Percentiles rank a stretch among this genome's conserved stretches.
phyloP scores from a whole-genome alignment of 2,329 filamentous ascomycete genomes.

The Pyrenophora teres region DNA sequence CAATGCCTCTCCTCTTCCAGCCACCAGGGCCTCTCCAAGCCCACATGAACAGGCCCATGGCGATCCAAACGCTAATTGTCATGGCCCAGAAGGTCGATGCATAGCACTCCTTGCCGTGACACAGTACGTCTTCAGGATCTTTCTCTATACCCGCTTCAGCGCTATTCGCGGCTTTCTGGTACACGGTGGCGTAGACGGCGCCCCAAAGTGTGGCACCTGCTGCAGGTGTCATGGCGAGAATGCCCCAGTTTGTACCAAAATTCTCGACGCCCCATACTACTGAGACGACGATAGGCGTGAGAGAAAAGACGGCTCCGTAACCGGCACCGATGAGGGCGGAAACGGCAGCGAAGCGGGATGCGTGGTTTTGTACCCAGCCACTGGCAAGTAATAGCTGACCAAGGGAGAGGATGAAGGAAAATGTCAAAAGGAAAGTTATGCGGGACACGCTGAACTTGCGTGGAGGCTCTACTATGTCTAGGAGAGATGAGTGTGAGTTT shows the following conservation, averaged over 20 bases:
- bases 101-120: slow-evolving; percentile 83
- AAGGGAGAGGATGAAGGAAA: slow-evolving; percentile 79
- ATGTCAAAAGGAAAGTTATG: slow-evolving; percentile 76
- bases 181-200: slow-evolving; percentile 80
- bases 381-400: slow-evolving; percentile 80
- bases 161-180: slow-evolving; percentile 67
- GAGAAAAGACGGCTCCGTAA: slow-evolving; percentile 88
- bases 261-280: slow-evolving; percentile 99
- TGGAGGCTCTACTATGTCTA: slow-evolving; percentile 19
- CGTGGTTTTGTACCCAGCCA: slow-evolving; percentile 73
- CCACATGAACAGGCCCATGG: slow-evolving; percentile 71
- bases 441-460: slow-evolving; percentile 70
- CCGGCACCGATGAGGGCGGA: slow-evolving; percentile 85
- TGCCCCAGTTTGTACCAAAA: slow-evolving; percentile 97
- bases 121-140: slow-evolving; percentile 62
- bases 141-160: slow-evolving; percentile 37
- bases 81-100: slow-evolving; percentile 84
- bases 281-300: slow-evolving; percentile 90
- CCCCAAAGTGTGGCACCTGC: slow-evolving; percentile 89
- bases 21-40: slow-evolving; percentile 80
- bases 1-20: slow-evolving; percentile 77
- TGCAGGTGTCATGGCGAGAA: slow-evolving; percentile 89
- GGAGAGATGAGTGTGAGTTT: slow-evolving; percentile 48
- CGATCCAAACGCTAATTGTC: slow-evolving; percentile 77
- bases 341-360: slow-evolving; percentile 81